Evolutionary conservation across 192 early-diverging fungal species (phyloP), one percentile per base, ranked within the genome.

Genomic region (Podila verticillata): DNA sequence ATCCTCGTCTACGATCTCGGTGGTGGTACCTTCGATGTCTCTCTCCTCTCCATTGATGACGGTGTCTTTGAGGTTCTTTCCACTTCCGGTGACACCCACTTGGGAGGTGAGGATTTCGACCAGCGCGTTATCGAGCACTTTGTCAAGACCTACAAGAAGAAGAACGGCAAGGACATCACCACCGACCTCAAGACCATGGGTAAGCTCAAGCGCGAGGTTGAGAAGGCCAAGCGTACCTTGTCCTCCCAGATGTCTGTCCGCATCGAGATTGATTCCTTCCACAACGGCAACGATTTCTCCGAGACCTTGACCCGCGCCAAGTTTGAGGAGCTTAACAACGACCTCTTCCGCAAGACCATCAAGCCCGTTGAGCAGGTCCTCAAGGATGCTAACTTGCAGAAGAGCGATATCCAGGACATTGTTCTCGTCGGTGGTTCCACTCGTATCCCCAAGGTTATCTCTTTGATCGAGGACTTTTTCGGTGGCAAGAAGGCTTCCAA

Each of bases 51-150:
- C 66, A 96, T 98, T 65, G 94, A 96, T 70, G 94, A 96, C 82
- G 96, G 97, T 85, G 94, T 99, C 73, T 99, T 98, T 82, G 96
- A 96, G 75, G 96, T 99, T 60, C 86, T 96, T 75, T 91, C 97
- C 54, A 98, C 96, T 74, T 93, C 93, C 75, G 97, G 97, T 87
- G 96, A 99, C 90, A 97, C 97, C 59, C 95, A 97, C 72, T 87
- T 97, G 84, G 97, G 97, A 82, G 97, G 97, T 84, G 97, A 99
- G 86, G 97, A 98, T 88, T 98, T 98, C 84, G 97, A 98, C 88
- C 94, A 97, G 89, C 91, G 95, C 59, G 82, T 98, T 68, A 93
- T 98, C 70, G 92, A 95, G 32, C 93, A 98, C 91, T 96, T 98
- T 87, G 91, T 91, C 81, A 91, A 95, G 90, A 84, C 90, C 24